phyloP scores from a whole-genome alignment of 192 early-diverging fungal genomes.

The Dimargaris verticillata region DNA sequence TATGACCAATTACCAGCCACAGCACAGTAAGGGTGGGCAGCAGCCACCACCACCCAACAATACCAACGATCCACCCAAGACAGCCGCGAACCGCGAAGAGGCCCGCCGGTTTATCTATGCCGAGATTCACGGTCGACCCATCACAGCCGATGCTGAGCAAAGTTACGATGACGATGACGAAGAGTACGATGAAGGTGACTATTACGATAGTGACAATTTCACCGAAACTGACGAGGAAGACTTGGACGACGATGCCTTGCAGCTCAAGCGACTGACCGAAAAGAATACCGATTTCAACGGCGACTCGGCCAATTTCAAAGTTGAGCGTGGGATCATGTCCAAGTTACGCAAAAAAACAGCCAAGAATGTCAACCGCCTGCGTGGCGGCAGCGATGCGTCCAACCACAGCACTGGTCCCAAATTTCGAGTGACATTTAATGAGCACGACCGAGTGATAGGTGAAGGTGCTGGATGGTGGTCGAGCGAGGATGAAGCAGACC shows the following conservation, averaged over 20 bases:
- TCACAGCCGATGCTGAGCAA: too few species aligned
- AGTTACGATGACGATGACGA: not conserved
- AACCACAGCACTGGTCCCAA: not conserved
- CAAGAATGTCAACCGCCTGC: conserved; percentile 5
- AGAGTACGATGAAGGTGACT: not conserved
- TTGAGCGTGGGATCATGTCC: not conserved
- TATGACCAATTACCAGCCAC: too few species aligned
- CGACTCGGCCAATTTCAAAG: not conserved
- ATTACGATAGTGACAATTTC: not conserved
- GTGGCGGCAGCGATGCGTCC: conserved; percentile 6
- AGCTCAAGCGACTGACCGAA: not conserved
- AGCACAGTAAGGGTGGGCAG: too few species aligned
- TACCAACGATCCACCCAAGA: too few species aligned
- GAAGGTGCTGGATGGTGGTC: conserved; percentile 6
- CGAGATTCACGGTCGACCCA: not conserved
- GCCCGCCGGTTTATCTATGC: not conserved
- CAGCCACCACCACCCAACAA: too few species aligned
- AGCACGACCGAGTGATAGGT: not conserved
- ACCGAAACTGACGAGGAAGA: not conserved
- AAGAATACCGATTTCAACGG: conserved; percentile 10
- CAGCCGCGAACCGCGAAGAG: too few species aligned
- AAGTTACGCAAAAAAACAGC: not conserved
- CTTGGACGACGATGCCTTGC: not conserved
- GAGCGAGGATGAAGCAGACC: not conserved
- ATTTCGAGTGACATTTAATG: not conserved